Base-by-base conservation (phyloP, 208 protist genomes). In the Porcisia hertigi region DNA sequence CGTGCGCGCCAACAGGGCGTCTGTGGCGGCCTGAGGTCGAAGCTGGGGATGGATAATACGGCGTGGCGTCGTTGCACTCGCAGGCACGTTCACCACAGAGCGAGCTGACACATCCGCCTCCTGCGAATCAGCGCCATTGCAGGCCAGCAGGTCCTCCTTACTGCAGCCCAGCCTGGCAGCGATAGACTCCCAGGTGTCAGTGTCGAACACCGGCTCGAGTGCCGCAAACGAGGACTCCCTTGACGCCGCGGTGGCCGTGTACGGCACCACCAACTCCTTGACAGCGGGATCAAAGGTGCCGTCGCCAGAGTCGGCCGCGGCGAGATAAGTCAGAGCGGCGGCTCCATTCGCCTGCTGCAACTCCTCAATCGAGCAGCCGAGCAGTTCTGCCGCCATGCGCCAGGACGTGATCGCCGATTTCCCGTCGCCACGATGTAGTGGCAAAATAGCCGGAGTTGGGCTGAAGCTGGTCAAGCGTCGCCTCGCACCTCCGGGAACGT, bases 351-450 rank as follows among this genome's bases (percentile, higher is more conserved):
- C 85, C 58, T 92, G 86, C 81, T 97, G 93, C n/a, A 97, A 64
- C 71, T 97, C 90, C 66, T 97, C 90, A 25, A 95, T 88, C 1
- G 82, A 88, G 81, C 93, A 97, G n/a, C 80, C 89, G 8, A 97
- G 79, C 3, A 91, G 30, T 30, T 75, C 75, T 23, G 93, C 93
- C 18, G 93, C 93, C 72, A 90, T 82, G 45, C 85, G 84, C 91
- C 93, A 97, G 39, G 77, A 77, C 36, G 72, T 77, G 25, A 82
- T 81, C 34, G 55, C 71, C 8, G 41, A 63, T 34, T 78, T 79
- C n/a, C 76, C 77, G 43, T 86, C 81, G 1, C 72, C 54, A 11
- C 62, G 57, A 63, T 82, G 63, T 52, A 95, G 72, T 16, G 84
- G 83, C 59, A 96, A 73, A 54, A 91, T 57, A 7, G 82, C 84